phyloP scores from a whole-genome alignment of 768 basidiomycete species.

The Kwoniella shandongensis region DNA sequence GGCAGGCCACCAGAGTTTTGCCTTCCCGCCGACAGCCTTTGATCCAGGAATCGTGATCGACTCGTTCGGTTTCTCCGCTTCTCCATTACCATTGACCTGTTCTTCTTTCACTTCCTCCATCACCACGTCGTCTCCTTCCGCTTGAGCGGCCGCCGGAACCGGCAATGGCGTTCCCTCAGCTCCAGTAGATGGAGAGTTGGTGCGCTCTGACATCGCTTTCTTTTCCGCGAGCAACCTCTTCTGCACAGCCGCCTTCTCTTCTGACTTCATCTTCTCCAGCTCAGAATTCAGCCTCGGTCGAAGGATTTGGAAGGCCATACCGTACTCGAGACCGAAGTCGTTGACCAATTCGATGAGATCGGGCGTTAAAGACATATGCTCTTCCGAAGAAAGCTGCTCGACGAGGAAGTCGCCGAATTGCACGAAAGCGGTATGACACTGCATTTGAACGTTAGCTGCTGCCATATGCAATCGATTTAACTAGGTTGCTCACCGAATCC shows the following conservation, averaged over 20 bases:
- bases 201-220: slow-evolving; percentile 7
- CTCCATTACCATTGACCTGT: slow-evolving; percentile 21
- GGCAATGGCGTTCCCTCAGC: slow-evolving; percentile 10
- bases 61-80: slow-evolving; percentile 2
- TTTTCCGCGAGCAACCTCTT: slow-evolving; percentile 28
- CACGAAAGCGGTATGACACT: slow-evolving; percentile 88
- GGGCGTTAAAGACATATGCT: slow-evolving; percentile 75
- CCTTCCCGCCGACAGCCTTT: neutral
- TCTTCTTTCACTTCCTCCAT: slow-evolving; percentile 19
- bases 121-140: slow-evolving; percentile 19
- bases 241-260: slow-evolving; percentile 28
- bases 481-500: slow-evolving; percentile 70
- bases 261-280: slow-evolving; percentile 22
- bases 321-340: slow-evolving; percentile 74
- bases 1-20: slow-evolving; percentile 64
- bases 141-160: slow-evolving; percentile 4
- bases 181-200: slow-evolving; percentile 20
- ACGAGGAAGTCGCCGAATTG: slow-evolving; percentile 89
- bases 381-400: slow-evolving; percentile 66
- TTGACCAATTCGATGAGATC: slow-evolving; percentile 69
- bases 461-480: neutral
- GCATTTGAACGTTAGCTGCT: slow-evolving; percentile 11
- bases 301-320: slow-evolving; percentile 91
- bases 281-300: slow-evolving; percentile 61
- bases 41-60: slow-evolving; percentile 3